Evolutionary conservation across 345 rosid genomes (phyloP).

Genomic region (Tarenaya hassleriana): DNA sequence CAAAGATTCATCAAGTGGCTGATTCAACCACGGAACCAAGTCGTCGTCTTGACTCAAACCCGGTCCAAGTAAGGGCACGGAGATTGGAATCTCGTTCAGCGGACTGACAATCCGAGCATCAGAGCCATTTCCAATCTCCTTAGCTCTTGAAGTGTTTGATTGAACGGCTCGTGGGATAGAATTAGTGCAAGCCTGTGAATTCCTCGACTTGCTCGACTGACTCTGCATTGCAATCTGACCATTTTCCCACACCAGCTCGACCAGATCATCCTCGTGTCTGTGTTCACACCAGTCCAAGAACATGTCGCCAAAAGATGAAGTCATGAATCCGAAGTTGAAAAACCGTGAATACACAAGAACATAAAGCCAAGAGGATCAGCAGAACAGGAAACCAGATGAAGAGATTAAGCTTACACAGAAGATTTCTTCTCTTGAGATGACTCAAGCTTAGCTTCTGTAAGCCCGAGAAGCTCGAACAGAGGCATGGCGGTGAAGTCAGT

Average conservation of each 20-base stretch:
- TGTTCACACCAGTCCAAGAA: slow-evolving; percentile 6
- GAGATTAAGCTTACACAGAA: slow-evolving; percentile 45
- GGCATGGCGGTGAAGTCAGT: slow-evolving; percentile 47
- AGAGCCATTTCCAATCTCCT: slow-evolving; percentile 31
- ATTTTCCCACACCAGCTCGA: slow-evolving; percentile 74
- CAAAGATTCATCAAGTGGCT: slow-evolving; percentile 40
- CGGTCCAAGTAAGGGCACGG: slow-evolving; percentile 42
- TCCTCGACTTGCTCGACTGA: slow-evolving; percentile 49
- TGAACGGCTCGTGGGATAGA: slow-evolving; percentile 14
- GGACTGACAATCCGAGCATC: slow-evolving; percentile 25
- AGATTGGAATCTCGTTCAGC: slow-evolving; percentile 42
- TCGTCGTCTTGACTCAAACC: slow-evolving; percentile 59
- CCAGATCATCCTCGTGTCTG: slow-evolving; percentile 63
- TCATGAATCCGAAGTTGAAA: background rate
- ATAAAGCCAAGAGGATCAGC: background rate
- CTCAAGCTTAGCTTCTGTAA: slow-evolving; percentile 36
- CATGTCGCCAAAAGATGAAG: slow-evolving; percentile 4
- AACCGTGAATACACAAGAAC: background rate
- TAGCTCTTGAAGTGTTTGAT: slow-evolving; percentile 28
- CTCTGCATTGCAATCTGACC: slow-evolving; percentile 61
- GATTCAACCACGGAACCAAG: slow-evolving; percentile 60
- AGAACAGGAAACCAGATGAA: slow-evolving; percentile 15
- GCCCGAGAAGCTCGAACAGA: slow-evolving; percentile 65
- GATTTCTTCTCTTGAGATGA: slow-evolving; percentile 40
- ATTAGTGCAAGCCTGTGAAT: slow-evolving; percentile 24